Base-by-base conservation (phyloP, 164 flowering plant species). In the Euptelea pleiosperma region DNA sequence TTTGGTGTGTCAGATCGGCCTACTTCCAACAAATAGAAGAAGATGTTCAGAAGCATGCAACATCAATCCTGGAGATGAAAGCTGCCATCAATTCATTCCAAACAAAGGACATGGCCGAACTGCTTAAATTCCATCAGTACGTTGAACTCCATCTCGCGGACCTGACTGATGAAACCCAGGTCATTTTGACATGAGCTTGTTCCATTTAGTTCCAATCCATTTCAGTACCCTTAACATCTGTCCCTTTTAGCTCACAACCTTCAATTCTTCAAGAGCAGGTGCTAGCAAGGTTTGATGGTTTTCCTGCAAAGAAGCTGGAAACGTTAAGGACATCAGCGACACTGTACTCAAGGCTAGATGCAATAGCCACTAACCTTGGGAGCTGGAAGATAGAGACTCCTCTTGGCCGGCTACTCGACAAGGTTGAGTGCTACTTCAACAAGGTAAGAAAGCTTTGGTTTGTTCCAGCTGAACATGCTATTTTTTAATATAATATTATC, bases 151-250 rank as follows among this genome's bases (percentile, higher is more conserved):
- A 77, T 42, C 93, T 90, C 22, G 93, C 87, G 68, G 43, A 76
- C 25, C 69, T 90, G 34, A 82, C 89, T 2, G 95, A 90, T 71
- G 95, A 90, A 75, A 66, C 87, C 15, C 93, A 87, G 89, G 95
- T 89, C 45, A 51, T 25, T 43, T 19, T 21, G 14, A 24, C 33
- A 52, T 52, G 31, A 45, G 41, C 25, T 58, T 53, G 8, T 36
- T 40, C 30, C 2, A 16, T 50, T 34, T 19, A 43, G 24, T 42
- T 35, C 19, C 21, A 19, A 41, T 44, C 26, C 55, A 12, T 48
- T 26, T 45, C 8, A 34, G 5, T 50, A 19, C 5, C 29, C 49
- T 31, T 39, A 41, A 39, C 33, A 12, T 37, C 18, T 26, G 5
- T 15, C 46, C 44, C 12, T 18, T 37, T 24, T 35, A 42, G 25